Percentiles rank a stretch among this genome's conserved stretches.
phyloP scores from a whole-genome alignment of 2,329 filamentous ascomycete genomes.

The Metarhizium robertsii region DNA sequence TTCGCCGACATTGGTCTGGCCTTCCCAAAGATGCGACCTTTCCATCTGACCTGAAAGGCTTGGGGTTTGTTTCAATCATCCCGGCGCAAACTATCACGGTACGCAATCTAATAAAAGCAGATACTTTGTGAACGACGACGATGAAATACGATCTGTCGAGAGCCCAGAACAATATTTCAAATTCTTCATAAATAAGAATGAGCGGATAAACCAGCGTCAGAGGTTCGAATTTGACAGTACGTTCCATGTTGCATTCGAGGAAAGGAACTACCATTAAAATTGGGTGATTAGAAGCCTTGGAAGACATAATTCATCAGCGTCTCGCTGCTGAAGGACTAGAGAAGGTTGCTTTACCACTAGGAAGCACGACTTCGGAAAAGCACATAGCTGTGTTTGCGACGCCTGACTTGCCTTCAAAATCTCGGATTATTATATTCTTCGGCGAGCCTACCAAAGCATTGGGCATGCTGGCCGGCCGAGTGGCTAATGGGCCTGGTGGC shows the following conservation, averaged over 20 bases:
- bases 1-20: slow-evolving; percentile 57
- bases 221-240: slow-evolving; percentile 65
- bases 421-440: slow-evolving; percentile 60
- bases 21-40: slow-evolving; percentile 65
- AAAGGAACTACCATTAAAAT: no score
- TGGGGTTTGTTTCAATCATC: slow-evolving; percentile 48
- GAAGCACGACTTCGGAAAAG: slow-evolving; percentile 34
- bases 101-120: slow-evolving; percentile 30
- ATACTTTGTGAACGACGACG: slow-evolving; percentile 68
- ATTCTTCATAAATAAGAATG: slow-evolving; percentile 63
- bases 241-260: slow-evolving; percentile 11
- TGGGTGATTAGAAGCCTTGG: slow-evolving; percentile 45
- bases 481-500: slow-evolving; percentile 52
- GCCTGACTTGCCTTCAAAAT: not conserved
- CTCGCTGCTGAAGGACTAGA: slow-evolving; percentile 51
- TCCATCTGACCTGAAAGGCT: slow-evolving; percentile 52
- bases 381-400: slow-evolving; percentile 57
- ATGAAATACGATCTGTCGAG: slow-evolving; percentile 63
- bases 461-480: slow-evolving; percentile 64
- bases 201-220: slow-evolving; percentile 68
- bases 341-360: slow-evolving; percentile 52
- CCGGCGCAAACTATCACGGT: not conserved
- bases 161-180: slow-evolving; percentile 63
- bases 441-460: slow-evolving; percentile 65
- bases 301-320: slow-evolving; percentile 50